These are phyloP conservation scores for Microdochium paspali DNA, from an alignment of 2,329 filamentous ascomycete species.

Conservation along the genomic window DNA sequence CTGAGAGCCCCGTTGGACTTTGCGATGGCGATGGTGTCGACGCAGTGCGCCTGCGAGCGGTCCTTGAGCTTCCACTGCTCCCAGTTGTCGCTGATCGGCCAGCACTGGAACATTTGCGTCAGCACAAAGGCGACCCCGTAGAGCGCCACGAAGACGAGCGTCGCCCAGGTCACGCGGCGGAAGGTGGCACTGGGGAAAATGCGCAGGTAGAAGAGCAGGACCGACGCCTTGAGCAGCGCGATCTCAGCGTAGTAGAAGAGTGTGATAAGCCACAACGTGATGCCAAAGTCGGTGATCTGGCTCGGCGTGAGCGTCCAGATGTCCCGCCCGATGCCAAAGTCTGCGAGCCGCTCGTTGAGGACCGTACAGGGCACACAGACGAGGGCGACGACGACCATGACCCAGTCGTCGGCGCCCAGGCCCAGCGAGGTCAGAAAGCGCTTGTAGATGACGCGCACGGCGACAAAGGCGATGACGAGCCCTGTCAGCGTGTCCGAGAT, in stretches of 20 bases:
- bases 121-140: slow-evolving; percentile 10
- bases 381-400: slow-evolving; percentile 6
- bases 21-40: slow-evolving; percentile 27
- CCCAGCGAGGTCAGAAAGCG: slow-evolving; percentile 5
- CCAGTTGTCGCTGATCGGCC: slow-evolving; percentile 10
- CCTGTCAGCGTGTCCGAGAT: slow-evolving; percentile 5
- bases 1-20: slow-evolving; percentile 28
- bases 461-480: slow-evolving; percentile 4
- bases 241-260: slow-evolving; percentile 12
- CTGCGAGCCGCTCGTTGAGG: slow-evolving; percentile 6
- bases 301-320: slow-evolving; percentile 15
- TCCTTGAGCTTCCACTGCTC: slow-evolving; percentile 1
- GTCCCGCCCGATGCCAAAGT: slow-evolving; percentile 14
- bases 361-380: slow-evolving; percentile 6
- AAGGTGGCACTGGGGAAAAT: slow-evolving; percentile 8
- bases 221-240: slow-evolving; percentile 19
- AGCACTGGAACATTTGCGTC: slow-evolving; percentile 12
- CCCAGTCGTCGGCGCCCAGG: slow-evolving; percentile 9
- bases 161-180: slow-evolving; percentile 6
- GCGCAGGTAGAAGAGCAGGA: slow-evolving; percentile 11
- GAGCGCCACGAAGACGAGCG: slow-evolving; percentile 4
- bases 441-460: slow-evolving; percentile 5
- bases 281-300: slow-evolving; percentile 13
- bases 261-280: slow-evolving; percentile 13
- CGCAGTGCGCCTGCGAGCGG: slow-evolving; percentile 21